Evolutionary conservation across 257 asterid genomes (phyloP), one percentile per base, ranked within the genome.

Genomic region (Petunia axillaris): DNA sequence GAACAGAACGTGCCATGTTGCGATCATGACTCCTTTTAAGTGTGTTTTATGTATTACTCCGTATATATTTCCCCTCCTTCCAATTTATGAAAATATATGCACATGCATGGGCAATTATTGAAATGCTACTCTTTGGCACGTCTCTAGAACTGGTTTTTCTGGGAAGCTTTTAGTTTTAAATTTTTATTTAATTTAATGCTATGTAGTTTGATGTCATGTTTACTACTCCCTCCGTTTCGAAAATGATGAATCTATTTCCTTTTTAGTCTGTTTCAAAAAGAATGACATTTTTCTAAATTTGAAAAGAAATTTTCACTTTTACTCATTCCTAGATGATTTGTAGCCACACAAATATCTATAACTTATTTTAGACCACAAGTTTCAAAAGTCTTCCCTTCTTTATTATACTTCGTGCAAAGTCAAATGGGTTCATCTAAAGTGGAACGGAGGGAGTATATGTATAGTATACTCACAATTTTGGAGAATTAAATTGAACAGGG

Each of bases 1-100:
- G 88, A 94, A 90, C 93, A 95, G 91, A 94, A 93, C 97, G 97
- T 94, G 97, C 91, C 94, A 81, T 82, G 63, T 86, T 77, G 90
- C 77, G 71, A 94, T 91, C 85, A 94, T 93, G 87, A 90, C 89
- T 85, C 83, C 79, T 83, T 90, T 59, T 41, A 80, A 13, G 0
- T 76, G 89, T 87, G 86, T 89, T 92, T 85, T 25, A 25, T 25
- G 25, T 25, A 25, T 25, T 25, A 25, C 25, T 25, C 25, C 25
- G 25, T 81, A 71, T 76, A 6, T 70, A 78, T 71, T 39, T 43
- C 77, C 80, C 64, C 83, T 62, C 68, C 50, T 38, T 15, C 65
- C 79, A n/a, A 65, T 55, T 2, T 75, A 58, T 65, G 14, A 67
- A 5, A 75, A 50, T 64, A 2, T 82, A 68, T 70, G 71, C 81